These are phyloP conservation scores for Asterophora lycoperdoides DNA, from an alignment of 768 basidiomycete species.

Conservation along the genomic window DNA sequence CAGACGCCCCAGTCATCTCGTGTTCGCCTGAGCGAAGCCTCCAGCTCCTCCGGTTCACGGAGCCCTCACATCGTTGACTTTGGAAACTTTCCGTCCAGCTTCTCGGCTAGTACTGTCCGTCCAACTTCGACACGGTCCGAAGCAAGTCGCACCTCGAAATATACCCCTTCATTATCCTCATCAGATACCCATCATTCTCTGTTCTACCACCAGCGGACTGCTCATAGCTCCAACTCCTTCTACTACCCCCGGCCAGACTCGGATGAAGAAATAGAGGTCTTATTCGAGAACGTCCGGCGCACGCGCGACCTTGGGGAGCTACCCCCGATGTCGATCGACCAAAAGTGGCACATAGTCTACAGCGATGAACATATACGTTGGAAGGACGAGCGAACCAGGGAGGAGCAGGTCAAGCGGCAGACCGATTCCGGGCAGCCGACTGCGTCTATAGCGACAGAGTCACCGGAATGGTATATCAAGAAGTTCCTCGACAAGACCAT, in stretches of 20 bases:
- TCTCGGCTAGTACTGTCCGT: slow-evolving; percentile 31
- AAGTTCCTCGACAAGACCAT: slow-evolving; percentile 87
- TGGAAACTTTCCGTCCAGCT: slow-evolving; percentile 34
- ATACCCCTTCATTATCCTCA: slow-evolving; percentile 52
- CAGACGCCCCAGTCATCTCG: slow-evolving; percentile 36
- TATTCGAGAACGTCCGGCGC: slow-evolving; percentile 76
- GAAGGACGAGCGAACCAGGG: slow-evolving; percentile 64
- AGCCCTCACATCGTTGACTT: slow-evolving; percentile 54
- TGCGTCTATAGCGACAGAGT: slow-evolving; percentile 52
- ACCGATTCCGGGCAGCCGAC: slow-evolving; percentile 50
- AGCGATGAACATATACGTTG: slow-evolving; percentile 78
- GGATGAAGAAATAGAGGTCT: slow-evolving; percentile 70
- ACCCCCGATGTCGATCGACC: slow-evolving; percentile 61
- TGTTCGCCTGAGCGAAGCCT: slow-evolving; percentile 52
- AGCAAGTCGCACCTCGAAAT: slow-evolving; percentile 54
- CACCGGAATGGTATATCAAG: slow-evolving; percentile 91
- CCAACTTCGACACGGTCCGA: slow-evolving; percentile 56
- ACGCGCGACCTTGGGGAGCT: slow-evolving; percentile 63
- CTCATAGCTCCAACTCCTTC: slow-evolving; percentile 54
- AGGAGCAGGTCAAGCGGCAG: slow-evolving; percentile 58
- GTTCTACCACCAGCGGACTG: slow-evolving; percentile 52
- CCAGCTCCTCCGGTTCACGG: slow-evolving; percentile 43
- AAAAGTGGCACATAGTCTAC: slow-evolving; percentile 91
- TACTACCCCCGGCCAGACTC: slow-evolving; percentile 71
- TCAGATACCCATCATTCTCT: slow-evolving; percentile 46